Evolutionary conservation across 805 yeast genomes (phyloP), one percentile per base, ranked within the genome.

Genomic region (Sugiyamaella floridensis): DNA sequence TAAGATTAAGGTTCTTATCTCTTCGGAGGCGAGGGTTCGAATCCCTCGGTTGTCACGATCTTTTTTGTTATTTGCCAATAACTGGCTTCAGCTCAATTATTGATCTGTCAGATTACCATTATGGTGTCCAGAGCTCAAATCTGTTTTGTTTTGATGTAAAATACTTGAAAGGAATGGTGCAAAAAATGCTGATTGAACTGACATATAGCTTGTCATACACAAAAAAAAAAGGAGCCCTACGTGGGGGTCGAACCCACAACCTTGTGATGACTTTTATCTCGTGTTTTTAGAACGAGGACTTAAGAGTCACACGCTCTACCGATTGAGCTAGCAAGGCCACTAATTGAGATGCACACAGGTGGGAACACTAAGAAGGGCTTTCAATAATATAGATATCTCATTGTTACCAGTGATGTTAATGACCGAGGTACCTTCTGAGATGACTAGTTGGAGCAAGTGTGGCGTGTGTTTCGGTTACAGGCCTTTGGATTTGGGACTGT

Each of bases 11-110:
- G 82, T 56, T 56, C 59, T 56, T 50, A 80, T 82, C 85, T 81
- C 86, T 81, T 72, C 84, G 85, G 86, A 80, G 85, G 86, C 86
- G 85, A 78, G 86, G 83, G 86, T 82, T 82, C 86, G 86, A 82
- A 82, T 80, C 86, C 83, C 86, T 79, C 85, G 81, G 82, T 79
- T 81, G 81, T 82, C 86, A 82, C 58, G 65, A 67, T 68, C 64
- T 71, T 71, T 67, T 67, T 64, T 55, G 12, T 19, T 48, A n/a
- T 44, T 28, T 9, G 26, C 26, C 26, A 22, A 6, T 22, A 6
- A 22, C 26, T 4, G 6, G 26, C 26, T 22, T 22, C 26, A 22
- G 6, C 6, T 22, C 26, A 22, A n/a, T n/a, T 22, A 22, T 22
- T n/a, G n/a, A n/a, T n/a, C n/a, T 22, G 6, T 22, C 3, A 22